Evolutionary conservation across 306 rosid species (phyloP), one percentile per base, ranked within the genome.

Genomic region (Rubus parviflorus): DNA sequence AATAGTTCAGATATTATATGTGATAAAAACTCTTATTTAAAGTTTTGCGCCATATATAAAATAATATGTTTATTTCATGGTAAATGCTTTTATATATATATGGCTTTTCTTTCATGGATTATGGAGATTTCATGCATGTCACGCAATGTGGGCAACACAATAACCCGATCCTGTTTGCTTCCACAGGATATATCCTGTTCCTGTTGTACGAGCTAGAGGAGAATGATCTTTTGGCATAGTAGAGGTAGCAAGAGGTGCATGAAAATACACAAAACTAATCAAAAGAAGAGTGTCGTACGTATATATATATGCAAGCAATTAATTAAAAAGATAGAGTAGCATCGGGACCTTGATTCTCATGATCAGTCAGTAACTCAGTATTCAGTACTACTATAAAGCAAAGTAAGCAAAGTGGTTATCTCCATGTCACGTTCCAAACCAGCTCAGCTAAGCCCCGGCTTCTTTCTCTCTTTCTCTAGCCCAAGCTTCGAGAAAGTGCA

Each of bases 251-350:
- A 61, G 37, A 38, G 78, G 66, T 83, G 94, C 94, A 88, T 83
- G 87, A 89, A 89, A 91, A 91, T 91, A 87, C 92, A 87, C 93
- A 85, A 86, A 85, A 91, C 84, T 83, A 89, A 87, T 61, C 60
- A 71, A 74, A 80, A 88, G 86, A 85, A 75, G 69, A 42, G 85
- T 80, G 82, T 82, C 85, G 77, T 86, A 41, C 46, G 46, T 42
- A 42, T 42, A 42, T 42, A 42, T 42, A 42, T 38, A 65, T 56
- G 68, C 67, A 41, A 73, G 51, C 52, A 58, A 67, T 20, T 41
- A 19, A 10, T 6, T 16, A 0, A 62, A 62, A 62, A 62, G 68
- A 14, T 30, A 14, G 10, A 61, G 22, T 0, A 62, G 68, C n/a
- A 85, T 83, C 82, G 80, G 81, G 66, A 86, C 79, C 90, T 87